Percentiles rank a stretch among this genome's conserved stretches.
phyloP scores from a whole-genome alignment of 2,329 filamentous ascomycete genomes.

The Westerdykella aurantiaca region DNA sequence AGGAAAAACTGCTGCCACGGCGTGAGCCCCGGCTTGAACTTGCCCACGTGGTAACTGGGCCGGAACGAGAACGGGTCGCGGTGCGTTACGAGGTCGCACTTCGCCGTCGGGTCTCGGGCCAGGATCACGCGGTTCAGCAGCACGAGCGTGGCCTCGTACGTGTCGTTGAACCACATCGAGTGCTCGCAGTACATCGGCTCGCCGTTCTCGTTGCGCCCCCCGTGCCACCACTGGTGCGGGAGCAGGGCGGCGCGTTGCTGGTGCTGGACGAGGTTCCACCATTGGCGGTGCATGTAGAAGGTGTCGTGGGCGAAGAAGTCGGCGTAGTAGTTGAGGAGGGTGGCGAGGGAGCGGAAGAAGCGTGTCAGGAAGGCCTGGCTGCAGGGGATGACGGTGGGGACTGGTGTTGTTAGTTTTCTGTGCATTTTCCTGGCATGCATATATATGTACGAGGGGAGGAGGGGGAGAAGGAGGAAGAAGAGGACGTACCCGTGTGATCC shows the following conservation, averaged over 20 bases:
- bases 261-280: slow-evolving; percentile 24
- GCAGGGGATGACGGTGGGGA: slow-evolving; percentile 3
- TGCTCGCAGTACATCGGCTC: slow-evolving; percentile 2
- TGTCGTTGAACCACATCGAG: not conserved
- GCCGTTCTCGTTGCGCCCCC: not conserved
- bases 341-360: slow-evolving; percentile 15
- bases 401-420: not conserved
- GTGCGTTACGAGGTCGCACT: not conserved
- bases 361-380: slow-evolving; percentile 4
- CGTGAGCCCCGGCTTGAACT: slow-evolving; percentile 19
- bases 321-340: slow-evolving; percentile 27
- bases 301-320: slow-evolving; percentile 22
- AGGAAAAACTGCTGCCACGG: slow-evolving; percentile 26
- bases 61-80: not conserved
- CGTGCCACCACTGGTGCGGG: slow-evolving; percentile 4
- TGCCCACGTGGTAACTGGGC: slow-evolving; percentile 7
- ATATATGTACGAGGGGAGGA: not conserved
- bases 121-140: slow-evolving; percentile 9
- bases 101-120: not conserved
- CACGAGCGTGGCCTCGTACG: not conserved
- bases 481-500: slow-evolving; percentile 7
- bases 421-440: not conserved
- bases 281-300: slow-evolving; percentile 18
- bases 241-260: slow-evolving; percentile 10
- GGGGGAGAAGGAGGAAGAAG: slow-evolving; percentile 3